These are phyloP conservation scores for barrel medic (Medicago truncatula) DNA, from an alignment of 306 rosid species.

Conservation along the genomic window MtrunA17r5.0-ANR NC_053042.1:32822001-32822500, in stretches of 20 bases:
- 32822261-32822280: neutral
- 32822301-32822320: neutral
- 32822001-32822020: slow-evolving; percentile 15
- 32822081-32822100: neutral
- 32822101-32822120: neutral
- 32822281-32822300: neutral
- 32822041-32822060: neutral
- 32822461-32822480: neutral
- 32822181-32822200: neutral
- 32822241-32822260: neutral
- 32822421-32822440: neutral
- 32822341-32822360: neutral
- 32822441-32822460: neutral
- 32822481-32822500: neutral
- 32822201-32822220: neutral
- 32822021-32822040: slow-evolving; percentile 7
- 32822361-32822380: too few relatives aligned
- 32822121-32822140: neutral
- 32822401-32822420: neutral
- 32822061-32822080: neutral
- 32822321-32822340: neutral
- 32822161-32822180: too few relatives aligned
- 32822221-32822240: neutral
- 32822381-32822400: neutral
- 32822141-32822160: too few relatives aligned